Evolutionary conservation across 106 monocot genomes (phyloP).

Genomic region (Gastrodia elata): DNA sequence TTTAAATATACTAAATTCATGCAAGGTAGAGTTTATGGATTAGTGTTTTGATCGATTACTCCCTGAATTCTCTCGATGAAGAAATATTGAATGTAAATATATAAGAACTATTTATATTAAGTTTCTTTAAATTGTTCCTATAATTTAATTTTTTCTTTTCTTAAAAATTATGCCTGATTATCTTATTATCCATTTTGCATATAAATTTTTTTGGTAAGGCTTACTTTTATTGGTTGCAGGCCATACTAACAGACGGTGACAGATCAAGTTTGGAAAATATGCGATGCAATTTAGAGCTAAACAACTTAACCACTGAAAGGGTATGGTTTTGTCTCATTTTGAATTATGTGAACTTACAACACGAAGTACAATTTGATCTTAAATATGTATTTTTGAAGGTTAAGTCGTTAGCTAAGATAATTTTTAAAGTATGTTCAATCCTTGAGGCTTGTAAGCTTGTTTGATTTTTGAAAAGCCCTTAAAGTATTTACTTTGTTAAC

Average conservation of each 20-base stretch:
- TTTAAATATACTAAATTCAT: too few species aligned
- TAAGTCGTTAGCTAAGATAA: background rate
- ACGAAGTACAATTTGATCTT: background rate
- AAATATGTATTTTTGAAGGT: background rate
- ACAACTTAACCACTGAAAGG: constrained; percentile 19
- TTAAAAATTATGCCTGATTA: background rate
- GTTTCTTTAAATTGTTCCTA: background rate
- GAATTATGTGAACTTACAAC: background rate
- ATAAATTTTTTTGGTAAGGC: background rate
- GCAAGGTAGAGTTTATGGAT: too few species aligned
- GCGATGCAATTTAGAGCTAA: constrained; percentile 64
- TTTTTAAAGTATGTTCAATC: too few species aligned
- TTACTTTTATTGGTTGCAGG: constrained; percentile 30
- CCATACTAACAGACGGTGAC: constrained; percentile 82
- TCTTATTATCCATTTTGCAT: background rate
- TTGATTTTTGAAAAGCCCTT: too few species aligned
- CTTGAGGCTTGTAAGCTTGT: too few species aligned
- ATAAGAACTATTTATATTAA: background rate
- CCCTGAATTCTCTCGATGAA: background rate
- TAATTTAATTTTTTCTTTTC: background rate
- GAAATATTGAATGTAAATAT: background rate
- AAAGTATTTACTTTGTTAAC: too few species aligned
- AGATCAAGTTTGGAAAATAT: constrained; percentile 61
- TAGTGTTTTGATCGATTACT: too few species aligned
- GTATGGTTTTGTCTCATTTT: background rate